Conservation (phyloP, 305 asterid genomes). For the Fraxinus ornus region DNA sequence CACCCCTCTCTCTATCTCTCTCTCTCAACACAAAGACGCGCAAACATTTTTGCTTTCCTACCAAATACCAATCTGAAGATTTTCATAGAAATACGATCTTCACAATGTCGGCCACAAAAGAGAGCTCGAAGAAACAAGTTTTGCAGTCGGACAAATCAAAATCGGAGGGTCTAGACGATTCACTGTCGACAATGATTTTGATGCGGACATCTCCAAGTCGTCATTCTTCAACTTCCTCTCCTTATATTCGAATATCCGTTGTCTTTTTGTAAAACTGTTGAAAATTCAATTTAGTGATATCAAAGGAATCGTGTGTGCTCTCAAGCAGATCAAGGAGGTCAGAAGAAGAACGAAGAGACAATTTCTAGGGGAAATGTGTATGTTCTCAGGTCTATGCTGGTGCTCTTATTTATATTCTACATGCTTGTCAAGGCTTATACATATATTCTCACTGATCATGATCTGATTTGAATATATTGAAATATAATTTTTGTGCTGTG, state of each 20-base stretch:
- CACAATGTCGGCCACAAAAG: constrained; percentile 57
- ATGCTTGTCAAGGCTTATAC: background rate
- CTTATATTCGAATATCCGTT: background rate
- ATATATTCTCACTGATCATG: background rate
- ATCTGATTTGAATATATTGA: constrained; percentile 11
- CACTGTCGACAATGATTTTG: constrained; percentile 70
- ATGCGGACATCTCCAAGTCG: constrained; percentile 69
- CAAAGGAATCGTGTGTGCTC: constrained; percentile 82
- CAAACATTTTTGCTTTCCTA: background rate
- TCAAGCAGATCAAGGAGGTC: constrained; percentile 73
- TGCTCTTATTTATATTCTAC: constrained; percentile 10
- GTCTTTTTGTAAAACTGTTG: background rate
- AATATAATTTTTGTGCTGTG: background rate
- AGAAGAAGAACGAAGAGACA: constrained; percentile 88
- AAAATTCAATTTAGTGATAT: constrained; percentile 57
- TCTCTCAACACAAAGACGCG: constrained; percentile 2
- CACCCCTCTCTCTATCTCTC: background rate
- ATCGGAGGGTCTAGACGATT: constrained; percentile 52
- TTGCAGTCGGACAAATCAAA: constrained; percentile 45
- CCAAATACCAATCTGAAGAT: background rate
- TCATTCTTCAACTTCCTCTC: constrained; percentile 15
- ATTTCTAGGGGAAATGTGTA: constrained; percentile 59
- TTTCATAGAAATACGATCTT: background rate
- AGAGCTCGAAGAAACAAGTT: constrained; percentile 49
- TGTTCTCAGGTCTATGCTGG: constrained; percentile 7